These are phyloP conservation scores for Hepatocystis sp. DNA, from an alignment of 169 alveolate genomes.

Conservation along the genomic window DNA sequence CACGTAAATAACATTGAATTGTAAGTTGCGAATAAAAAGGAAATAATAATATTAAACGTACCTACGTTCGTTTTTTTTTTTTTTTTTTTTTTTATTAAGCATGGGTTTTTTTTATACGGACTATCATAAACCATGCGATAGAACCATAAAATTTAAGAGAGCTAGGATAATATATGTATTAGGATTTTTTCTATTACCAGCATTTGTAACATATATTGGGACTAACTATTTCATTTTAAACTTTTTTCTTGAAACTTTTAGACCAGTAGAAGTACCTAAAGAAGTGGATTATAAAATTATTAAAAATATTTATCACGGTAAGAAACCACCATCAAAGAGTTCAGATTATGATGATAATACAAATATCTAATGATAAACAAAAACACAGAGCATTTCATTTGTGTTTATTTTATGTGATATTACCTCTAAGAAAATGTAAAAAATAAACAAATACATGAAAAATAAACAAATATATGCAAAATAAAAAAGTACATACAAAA, in stretches of 20 bases:
- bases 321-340: conserved; percentile 64
- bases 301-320: conserved; percentile 35
- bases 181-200: conserved; percentile 50
- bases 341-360: conserved; percentile 72
- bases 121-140: conserved; percentile 34
- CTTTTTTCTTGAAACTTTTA: conserved; percentile 56
- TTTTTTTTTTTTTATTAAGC: conserved; percentile 1
- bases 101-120: conserved; percentile 72
- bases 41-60: too few relatives aligned
- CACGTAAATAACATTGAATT: too few relatives aligned
- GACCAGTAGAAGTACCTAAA: conserved; percentile 65
- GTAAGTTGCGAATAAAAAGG: too few relatives aligned
- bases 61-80: too few relatives aligned
- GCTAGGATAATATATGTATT: conserved; percentile 49
- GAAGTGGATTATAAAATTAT: conserved; percentile 34
- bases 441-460: too few relatives aligned
- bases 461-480: too few relatives aligned
- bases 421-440: too few relatives aligned
- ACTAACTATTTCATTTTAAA: conserved; percentile 47
- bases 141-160: conserved; percentile 36
- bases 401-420: too few relatives aligned
- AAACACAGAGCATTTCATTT: too few relatives aligned
- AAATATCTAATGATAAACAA: conserved; percentile 20
- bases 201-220: conserved; percentile 47
- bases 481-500: too few relatives aligned